These are phyloP conservation scores for Teunomyces lycoperdinae DNA, from an alignment of 805 yeast genomes.

Conservation along the genomic window DNA sequence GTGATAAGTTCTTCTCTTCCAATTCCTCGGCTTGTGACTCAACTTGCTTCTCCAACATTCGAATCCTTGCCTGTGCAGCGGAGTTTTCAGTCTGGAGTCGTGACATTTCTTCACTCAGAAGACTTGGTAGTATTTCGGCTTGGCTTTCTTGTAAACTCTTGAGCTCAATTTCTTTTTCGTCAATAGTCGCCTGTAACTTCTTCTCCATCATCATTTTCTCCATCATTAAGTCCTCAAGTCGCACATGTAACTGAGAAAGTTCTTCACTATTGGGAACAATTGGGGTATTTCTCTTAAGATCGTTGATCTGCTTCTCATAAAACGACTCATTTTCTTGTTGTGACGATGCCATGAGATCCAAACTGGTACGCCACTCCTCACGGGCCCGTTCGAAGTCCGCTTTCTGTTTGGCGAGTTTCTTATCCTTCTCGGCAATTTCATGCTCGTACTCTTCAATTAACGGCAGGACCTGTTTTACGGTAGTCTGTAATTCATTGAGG, in stretches of 20 bases:
- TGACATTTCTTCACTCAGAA: neutral
- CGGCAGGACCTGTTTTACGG: slow-evolving; percentile 50
- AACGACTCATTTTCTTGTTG: slow-evolving; percentile 53
- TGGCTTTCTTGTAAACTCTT: slow-evolving; percentile 6
- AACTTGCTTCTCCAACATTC: neutral
- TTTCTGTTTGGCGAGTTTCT: slow-evolving; percentile 45
- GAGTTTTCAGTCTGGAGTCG: neutral
- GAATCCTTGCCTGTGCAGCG: neutral
- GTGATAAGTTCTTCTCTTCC: slow-evolving; percentile 10
- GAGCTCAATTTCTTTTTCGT: slow-evolving; percentile 11
- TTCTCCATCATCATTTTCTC: slow-evolving; percentile 14
- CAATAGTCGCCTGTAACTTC: slow-evolving; percentile 12
- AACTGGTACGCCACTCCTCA: slow-evolving; percentile 56
- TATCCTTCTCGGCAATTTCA: slow-evolving; percentile 44
- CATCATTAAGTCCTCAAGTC: slow-evolving; percentile 12
- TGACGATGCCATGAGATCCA: slow-evolving; percentile 53
- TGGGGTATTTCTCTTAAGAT: slow-evolving; percentile 14
- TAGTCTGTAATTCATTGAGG: slow-evolving; percentile 45
- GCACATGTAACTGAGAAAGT: slow-evolving; percentile 6
- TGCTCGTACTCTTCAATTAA: slow-evolving; percentile 45
- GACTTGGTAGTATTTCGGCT: neutral
- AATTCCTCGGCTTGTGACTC: neutral
- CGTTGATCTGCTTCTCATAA: slow-evolving; percentile 45
- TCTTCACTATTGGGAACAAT: slow-evolving; percentile 7
- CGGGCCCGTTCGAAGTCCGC: slow-evolving; percentile 50